Base-by-base conservation (phyloP, 108 stramenopile genomes). In the Cyclostephanos tholiformis region DNA sequence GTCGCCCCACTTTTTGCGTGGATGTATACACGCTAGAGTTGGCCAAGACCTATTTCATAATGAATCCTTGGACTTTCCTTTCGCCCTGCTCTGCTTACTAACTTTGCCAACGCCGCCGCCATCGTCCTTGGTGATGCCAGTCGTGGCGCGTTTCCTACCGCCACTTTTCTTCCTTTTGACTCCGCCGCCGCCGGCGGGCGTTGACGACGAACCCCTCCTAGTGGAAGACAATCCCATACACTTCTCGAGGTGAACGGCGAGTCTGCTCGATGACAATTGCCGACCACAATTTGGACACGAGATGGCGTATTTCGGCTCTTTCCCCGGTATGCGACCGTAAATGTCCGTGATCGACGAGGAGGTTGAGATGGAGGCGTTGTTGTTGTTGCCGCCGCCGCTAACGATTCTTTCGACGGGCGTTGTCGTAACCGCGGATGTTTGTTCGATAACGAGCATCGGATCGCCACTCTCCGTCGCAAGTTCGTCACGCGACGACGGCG, bases 61-160 rank as follows among this genome's bases (percentile, higher is more conserved):
- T 50, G 20, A 27, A 79, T 79, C 67, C 72, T 73, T 59, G 67
- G 74, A 36, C 22, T 62, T 62, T 22, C 20, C 43, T 22, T 23
- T 23, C 3, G 35, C 36, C 27, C n/a, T 10, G 0, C 53, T 27
- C 23, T 17, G 74, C 25, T 39, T 17, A 32, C n/a, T 49, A 69
- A 43, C 19, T 39, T 50, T 46, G 51, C 52, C 14, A 19, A 0
- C 14, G 26, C 39, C 57, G 12, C 30, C 23, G 30, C 57, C 17
- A 7, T 29, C 29, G 25, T 32, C 12, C 13, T 57, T 26, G 25
- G 27, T 57, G 10, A 5, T 57, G 57, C 4, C 19, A n/a, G 32
- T 46, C 16, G 44, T 46, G 16, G 2, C 14, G 12, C 44, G 2
- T 27, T 55, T 55, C 0, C 23, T 55, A 55, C 23, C 22, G 0